Conservation (phyloP, 2,329 filamentous ascomycete genomes). For the Ophiobolus disseminans region DNA sequence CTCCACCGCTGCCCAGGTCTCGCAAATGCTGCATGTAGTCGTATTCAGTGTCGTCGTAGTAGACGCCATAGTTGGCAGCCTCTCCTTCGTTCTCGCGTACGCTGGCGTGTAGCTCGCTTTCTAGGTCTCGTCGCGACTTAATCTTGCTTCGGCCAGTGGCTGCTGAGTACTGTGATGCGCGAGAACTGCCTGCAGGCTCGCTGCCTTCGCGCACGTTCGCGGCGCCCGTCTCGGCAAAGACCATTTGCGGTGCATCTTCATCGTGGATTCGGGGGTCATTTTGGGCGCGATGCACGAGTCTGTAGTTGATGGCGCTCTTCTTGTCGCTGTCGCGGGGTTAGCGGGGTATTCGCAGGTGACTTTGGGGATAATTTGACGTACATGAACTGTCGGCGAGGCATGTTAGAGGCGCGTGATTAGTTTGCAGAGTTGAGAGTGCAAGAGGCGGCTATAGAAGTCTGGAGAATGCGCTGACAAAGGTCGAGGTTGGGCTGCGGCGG, state of each 20-base stretch:
- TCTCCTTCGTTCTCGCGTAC: conserved; percentile 93
- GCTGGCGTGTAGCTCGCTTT: conserved; percentile 71
- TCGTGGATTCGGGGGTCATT: conserved; percentile 98
- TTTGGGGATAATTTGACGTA: conserved; percentile 49
- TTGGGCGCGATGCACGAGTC: conserved; percentile 93
- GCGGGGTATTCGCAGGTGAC: conserved; percentile 26
- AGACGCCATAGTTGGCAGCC: conserved; percentile 91
- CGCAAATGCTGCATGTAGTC: conserved; percentile 99
- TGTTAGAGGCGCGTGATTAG: conserved; percentile 54
- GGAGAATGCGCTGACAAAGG: conserved; percentile 43
- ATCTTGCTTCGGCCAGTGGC: conserved; percentile 55
- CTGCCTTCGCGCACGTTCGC: conserved; percentile 42
- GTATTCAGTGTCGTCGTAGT: conserved; percentile 93
- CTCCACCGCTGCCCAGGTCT: conserved; percentile 71
- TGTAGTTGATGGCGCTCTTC: conserved; percentile 90
- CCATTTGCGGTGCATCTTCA: conserved; percentile 83
- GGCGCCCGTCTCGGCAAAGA: conserved; percentile 74
- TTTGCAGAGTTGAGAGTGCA: conserved; percentile 10
- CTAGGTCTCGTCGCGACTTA: conserved; percentile 78
- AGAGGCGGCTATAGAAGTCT: conserved; percentile 26
- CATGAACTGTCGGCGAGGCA: conserved; percentile 80
- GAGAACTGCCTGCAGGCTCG: conserved; percentile 55
- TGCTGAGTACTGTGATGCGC: conserved; percentile 54
- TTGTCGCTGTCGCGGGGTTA: conserved; percentile 69
- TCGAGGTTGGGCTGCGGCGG: conserved; percentile 14